Evolutionary conservation across 139 green algal genomes (phyloP), one percentile per base, ranked within the genome.

Genomic region (Picochlorum sp.): DNA sequence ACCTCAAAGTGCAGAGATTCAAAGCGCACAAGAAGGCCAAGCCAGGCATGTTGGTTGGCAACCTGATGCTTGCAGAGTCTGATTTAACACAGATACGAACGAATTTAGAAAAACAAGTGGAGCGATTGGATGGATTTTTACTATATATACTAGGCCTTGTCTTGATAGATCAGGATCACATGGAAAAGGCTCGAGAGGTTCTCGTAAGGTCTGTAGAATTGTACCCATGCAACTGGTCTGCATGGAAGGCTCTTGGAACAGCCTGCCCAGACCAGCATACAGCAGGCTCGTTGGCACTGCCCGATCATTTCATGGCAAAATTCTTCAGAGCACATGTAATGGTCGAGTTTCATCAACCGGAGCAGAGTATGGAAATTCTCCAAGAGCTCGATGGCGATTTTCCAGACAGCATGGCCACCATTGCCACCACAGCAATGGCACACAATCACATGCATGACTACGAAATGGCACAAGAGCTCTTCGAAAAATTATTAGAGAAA

Each of bases 371-470:
- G 28, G 69, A 71, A 15, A 59, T 73, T 8, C 44, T 80, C 72
- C 61, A 78, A 56, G 41, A 9, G 15, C 75, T 92, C 34, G 38
- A 50, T 2, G 57, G 71, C 65, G 18, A 81, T 20, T 96, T 97
- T 47, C 86, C 85, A 4, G 49, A 71, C 7, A 88, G 73, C 10
- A 73, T 84, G 13, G 81, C 77, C 49, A 66, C 96, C n/a, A 67
- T 88, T 21, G 67, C 59, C 1, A 61, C 77, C 9, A 85, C 86
- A 38, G 92, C 91, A 4, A 73, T 80, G 45, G 93, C 86, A 38
- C 88, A 98, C 73, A 96, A 97, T 88, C 88, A 88, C 66, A 75
- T 88, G 56, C 82, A 92, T 63, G 91, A 95, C 65, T 95, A 89
- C 74, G 86, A 96, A 28, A 76, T 88, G 61, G 86, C 90, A 2